Conservation (phyloP, 2,329 filamentous ascomycete species). For the Aschersonia sp. region DNA sequence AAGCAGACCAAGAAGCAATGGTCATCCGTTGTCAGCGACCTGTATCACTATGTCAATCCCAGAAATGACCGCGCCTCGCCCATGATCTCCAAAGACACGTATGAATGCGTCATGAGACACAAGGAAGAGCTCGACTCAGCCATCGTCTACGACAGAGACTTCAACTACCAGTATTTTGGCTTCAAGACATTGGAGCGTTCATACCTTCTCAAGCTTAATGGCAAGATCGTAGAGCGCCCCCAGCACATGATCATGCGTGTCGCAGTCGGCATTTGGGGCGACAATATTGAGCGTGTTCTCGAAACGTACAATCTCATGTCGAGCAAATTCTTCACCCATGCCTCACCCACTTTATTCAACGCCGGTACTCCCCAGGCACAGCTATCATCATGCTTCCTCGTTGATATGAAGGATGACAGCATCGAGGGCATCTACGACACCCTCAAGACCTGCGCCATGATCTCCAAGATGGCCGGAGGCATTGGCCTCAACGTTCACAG, state of each 20-base stretch:
- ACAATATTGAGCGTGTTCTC: conserved; percentile 84
- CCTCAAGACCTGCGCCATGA: conserved; percentile 98
- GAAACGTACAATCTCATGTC: conserved; percentile 99
- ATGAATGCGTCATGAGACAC: conserved; percentile 89
- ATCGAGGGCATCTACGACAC: conserved; percentile 99
- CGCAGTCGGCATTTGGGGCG: conserved; percentile 88
- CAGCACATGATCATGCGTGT: conserved; percentile 99
- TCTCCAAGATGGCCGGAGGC: conserved; percentile 97
- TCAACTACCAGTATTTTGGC: conserved; percentile 99
- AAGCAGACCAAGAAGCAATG: conserved; percentile 99
- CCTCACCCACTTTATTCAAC: conserved; percentile 95
- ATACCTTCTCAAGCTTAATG: conserved; percentile 88
- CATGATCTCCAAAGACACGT: conserved; percentile 88
- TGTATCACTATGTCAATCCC: conserved; percentile 93
- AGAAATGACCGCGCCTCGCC: conserved; percentile 73
- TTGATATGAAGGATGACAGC: conserved; percentile 99
- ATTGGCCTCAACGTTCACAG: conserved; percentile 95
- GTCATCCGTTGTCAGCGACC: conserved; percentile 84
- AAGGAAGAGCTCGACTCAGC: conserved; percentile 96
- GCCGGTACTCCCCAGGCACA: conserved; percentile 91
- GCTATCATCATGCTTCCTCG: conserved; percentile 94
- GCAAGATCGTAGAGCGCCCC: conserved; percentile 91
- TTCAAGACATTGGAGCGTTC: conserved; percentile 99
- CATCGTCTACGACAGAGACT: conserved; percentile 97
- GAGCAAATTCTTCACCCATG: conserved; percentile 95